Evolutionary conservation across 495 filamentous ascomycete genomes (phyloP), one percentile per base, ranked within the genome.

Genomic region (Aspergillus avenaceus): DNA sequence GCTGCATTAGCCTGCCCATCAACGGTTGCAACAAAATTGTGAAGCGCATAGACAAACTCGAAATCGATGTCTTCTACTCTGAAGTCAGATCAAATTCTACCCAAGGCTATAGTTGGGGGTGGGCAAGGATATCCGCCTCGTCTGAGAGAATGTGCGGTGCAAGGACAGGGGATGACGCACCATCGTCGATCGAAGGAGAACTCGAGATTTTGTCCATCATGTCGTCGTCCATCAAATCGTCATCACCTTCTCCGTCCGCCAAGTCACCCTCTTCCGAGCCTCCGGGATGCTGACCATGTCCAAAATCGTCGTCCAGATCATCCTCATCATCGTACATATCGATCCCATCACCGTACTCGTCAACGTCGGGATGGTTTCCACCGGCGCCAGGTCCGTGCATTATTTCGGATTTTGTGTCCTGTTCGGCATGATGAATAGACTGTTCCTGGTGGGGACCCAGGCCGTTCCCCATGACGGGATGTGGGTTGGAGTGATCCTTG

Each of bases 31-130:
- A 93, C 88, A 62, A 99, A 99, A 22, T 91, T 97, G 67, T 97
- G 93, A 50, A 99, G 76, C 41, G 93, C 93, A 69, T 99, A 99
- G 48, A 99, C 93, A 70, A 97, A 96, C 59, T 97, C 92, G 69
- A 99, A 97, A 78, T 99, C 91, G 70, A 99, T 99, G 67, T 97
- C 93, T 81, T 99, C 93, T 89, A 67, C 56, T 63, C 80, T n/a
- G 75, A 74, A 76, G 83, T 90, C 84, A 91, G 88, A 38, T 21
- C 3, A 9, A 38, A 16, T 8, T 19, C 21, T 21, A 8, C 11
- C 13, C n/a, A 14, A 38, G 11, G 21, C 6, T 38, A 7, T 21
- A 8, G 34, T 16, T n/a, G 21, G 13, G 13, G 7, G 32, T 4
- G n/a, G n/a, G n/a, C 16, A 13, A 21, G 13, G 12, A 8, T 21